Evolutionary conservation across 225 moss, liverwort and hornwort genomes (phyloP).

Genomic region (Pseudisothecium myosuroides): DNA sequence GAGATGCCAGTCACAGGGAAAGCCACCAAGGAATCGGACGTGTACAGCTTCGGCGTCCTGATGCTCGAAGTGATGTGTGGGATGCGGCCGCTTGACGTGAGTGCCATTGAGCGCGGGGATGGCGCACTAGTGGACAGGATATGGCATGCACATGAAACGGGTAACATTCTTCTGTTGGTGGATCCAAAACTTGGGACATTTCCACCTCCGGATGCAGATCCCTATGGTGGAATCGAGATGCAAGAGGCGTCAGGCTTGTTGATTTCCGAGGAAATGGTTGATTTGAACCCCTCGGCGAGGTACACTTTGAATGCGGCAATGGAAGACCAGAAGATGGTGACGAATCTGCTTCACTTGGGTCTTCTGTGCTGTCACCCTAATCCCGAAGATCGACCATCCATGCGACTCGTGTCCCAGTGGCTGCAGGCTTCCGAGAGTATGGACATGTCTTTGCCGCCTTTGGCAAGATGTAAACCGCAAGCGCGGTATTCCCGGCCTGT

Average conservation of each 20-base stretch:
- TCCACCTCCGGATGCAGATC: not conserved
- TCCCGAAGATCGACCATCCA: not conserved
- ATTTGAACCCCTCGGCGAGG: not conserved
- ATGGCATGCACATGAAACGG: not conserved
- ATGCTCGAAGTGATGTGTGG: not conserved
- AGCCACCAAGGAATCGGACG: not conserved
- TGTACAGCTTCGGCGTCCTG: not conserved
- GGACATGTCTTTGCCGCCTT: not conserved
- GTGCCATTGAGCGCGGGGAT: too few species aligned
- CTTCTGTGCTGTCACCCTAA: not conserved
- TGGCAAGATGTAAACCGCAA: not conserved
- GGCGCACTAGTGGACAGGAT: not conserved
- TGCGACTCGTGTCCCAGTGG: not conserved
- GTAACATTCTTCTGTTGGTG: not conserved
- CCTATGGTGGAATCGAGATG: not conserved
- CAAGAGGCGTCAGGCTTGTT: not conserved
- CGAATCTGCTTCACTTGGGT: not conserved
- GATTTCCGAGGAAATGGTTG: not conserved
- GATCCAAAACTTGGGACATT: not conserved
- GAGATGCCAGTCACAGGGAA: not conserved
- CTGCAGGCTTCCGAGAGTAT: not conserved
- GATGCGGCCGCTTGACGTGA: not conserved
- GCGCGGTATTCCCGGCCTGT: too few species aligned
- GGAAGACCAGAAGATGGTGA: not conserved
- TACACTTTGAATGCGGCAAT: not conserved